phyloP scores from a whole-genome alignment of 1,284 basidiomycete species.

The Melanopsichium pennsylvanicum region DNA sequence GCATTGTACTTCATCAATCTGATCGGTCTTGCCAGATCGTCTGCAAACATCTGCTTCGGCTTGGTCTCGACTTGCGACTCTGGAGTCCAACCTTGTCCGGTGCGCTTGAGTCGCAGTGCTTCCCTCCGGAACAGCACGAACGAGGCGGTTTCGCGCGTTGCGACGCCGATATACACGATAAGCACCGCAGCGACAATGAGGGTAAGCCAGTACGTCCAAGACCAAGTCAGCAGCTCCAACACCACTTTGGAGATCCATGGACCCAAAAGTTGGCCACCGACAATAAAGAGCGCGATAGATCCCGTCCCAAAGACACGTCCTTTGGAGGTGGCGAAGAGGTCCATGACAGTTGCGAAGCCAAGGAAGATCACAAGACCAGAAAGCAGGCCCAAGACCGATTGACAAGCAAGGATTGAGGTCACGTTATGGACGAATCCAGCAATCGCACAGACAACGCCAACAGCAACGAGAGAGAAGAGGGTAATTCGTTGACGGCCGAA shows the following conservation, averaged over 20 bases:
- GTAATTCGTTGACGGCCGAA: constrained; percentile 36
- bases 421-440: constrained; percentile 35
- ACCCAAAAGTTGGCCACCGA: constrained; percentile 32
- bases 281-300: constrained; percentile 13
- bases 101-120: constrained; percentile 19
- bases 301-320: constrained; percentile 22
- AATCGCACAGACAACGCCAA: constrained; percentile 25
- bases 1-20: constrained; percentile 26
- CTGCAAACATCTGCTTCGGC: constrained; percentile 12
- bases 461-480: constrained; percentile 18
- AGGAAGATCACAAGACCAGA: constrained; percentile 31
- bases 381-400: constrained; percentile 18
- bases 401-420: constrained; percentile 15
- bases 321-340: constrained; percentile 34
- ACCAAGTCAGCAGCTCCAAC: constrained; percentile 23
- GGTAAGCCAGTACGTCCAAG: constrained; percentile 50
- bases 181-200: constrained; percentile 31
- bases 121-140: constrained; percentile 39
- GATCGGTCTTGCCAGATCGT: constrained; percentile 23
- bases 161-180: constrained; percentile 30
- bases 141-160: constrained; percentile 23
- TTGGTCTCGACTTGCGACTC: constrained; percentile 26
- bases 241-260: constrained; percentile 49
- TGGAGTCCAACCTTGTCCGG: constrained; percentile 35
- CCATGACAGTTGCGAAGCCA: constrained; percentile 30